A percentile compares a stretch with the other conserved stretches of the same genome.
Conservation (phyloP, 2,329 filamentous ascomycete species). For the Talaromyces sp. region DNA sequence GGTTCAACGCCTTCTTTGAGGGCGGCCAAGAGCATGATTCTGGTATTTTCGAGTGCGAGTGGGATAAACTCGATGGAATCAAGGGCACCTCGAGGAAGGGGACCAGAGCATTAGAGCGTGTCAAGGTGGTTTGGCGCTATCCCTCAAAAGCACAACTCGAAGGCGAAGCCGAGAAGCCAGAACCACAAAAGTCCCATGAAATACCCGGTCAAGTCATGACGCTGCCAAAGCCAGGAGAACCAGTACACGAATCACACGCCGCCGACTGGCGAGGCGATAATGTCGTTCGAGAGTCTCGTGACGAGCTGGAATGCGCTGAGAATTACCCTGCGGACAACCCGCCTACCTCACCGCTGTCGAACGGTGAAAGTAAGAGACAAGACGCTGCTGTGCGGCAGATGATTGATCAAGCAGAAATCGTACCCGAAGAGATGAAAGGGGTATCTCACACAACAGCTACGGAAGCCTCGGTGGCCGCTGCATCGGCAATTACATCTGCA, state of each 20-base stretch:
- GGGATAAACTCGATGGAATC: constrained; percentile 84
- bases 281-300: constrained; percentile 9
- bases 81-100: constrained; percentile 84
- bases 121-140: constrained; percentile 79
- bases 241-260: constrained; percentile 63
- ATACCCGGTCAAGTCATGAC: constrained; percentile 46
- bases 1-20: constrained; percentile 96
- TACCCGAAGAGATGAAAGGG: constrained; percentile 11
- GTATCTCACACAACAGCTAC: constrained; percentile 10
- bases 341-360: neutral
- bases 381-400: neutral
- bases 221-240: constrained; percentile 62
- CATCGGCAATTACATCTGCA: constrained; percentile 10
- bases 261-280: constrained; percentile 70
- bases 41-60: constrained; percentile 67
- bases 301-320: constrained; percentile 14
- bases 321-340: constrained; percentile 2
- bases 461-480: constrained; percentile 13
- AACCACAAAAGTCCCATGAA: constrained; percentile 20
- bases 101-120: constrained; percentile 69
- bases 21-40: constrained; percentile 66
- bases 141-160: constrained; percentile 16
- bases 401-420: neutral
- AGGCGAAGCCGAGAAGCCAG: neutral
- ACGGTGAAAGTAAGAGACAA: neutral